Base-by-base conservation (phyloP, 371 early-diverging fungal species). In the Mortierella sp. region DNA sequence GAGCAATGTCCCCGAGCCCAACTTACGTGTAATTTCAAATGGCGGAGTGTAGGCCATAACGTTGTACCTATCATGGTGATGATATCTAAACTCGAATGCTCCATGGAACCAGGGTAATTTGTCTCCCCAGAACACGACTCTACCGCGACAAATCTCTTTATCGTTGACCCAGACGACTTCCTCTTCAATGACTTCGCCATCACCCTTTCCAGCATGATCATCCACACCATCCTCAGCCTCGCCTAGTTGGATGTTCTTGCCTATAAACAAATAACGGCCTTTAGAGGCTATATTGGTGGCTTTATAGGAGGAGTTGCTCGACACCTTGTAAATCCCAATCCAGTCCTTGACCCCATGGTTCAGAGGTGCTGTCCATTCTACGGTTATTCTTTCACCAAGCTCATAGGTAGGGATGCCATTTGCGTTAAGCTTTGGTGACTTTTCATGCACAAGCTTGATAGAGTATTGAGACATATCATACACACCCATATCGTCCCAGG, bases 271-370 rank as follows among this genome's bases (percentile, higher is more conserved):
- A 78, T 91, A 97, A 6, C 90, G 85, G 7, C 94, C 93, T 63
- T 90, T 87, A n/a, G 94, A 94, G 28, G 89, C 86, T 4, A 88
- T 83, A 11, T 90, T 94, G 32, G 98, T 96, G 43, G 95, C 82
- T 40, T 87, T 89, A n/a, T 83, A 76, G 41, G 89, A 87, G 48
- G 90, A 87, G 83, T 97, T 96, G 24, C 90, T 87, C 0, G 87
- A 89, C 0, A 95, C 90, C 43, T 89, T 89, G 84, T 97, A 98
- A 3, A 97, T 84, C 38, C 97, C 98, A 72, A 98, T 92, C 98
- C 98, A 97, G 84, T 97, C 97, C 60, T 88, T 86, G n/a, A 87
- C 66, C 52, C 94, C 87, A 77, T 92, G 91, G 66, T 89, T 89
- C 67, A 79, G 85, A 21, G 91, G 94, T 1, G 94, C 96, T 3